These are phyloP conservation scores for Sporothrix dimorphospora DNA, from an alignment of 2,329 filamentous ascomycete species.

Conservation along the genomic window DNA sequence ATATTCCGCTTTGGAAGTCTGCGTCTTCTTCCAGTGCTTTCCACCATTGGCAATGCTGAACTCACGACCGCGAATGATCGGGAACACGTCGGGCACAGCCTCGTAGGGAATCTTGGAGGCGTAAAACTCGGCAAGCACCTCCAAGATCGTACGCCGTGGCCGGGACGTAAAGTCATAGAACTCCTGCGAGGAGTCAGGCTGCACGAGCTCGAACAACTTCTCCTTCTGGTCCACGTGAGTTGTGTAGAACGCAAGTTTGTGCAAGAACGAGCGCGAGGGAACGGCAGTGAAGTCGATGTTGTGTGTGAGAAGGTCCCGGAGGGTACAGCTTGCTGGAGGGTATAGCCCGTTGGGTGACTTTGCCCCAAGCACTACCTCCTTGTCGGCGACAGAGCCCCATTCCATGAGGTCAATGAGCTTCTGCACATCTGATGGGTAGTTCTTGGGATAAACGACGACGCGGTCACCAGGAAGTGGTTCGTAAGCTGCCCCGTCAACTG, in stretches of 20 bases:
- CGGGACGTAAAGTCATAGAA: constrained; percentile 95
- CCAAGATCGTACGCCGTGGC: constrained; percentile 85
- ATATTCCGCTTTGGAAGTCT: neutral
- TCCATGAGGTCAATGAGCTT: constrained; percentile 75
- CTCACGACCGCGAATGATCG: constrained; percentile 81
- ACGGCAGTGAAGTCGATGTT: constrained; percentile 90
- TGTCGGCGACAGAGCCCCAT: constrained; percentile 76
- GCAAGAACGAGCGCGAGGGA: constrained; percentile 84
- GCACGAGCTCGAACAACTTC: constrained; percentile 80
- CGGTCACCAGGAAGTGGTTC: constrained; percentile 73
- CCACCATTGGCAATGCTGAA: constrained; percentile 88
- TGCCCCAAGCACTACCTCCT: constrained; percentile 58
- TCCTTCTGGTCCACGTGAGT: constrained; percentile 73
- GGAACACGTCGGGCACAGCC: constrained; percentile 73
- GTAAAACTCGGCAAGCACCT: constrained; percentile 88
- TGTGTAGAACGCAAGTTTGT: constrained; percentile 75
- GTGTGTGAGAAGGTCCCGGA: constrained; percentile 76
- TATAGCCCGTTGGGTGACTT: constrained; percentile 31
- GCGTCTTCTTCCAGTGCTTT: constrained; percentile 29
- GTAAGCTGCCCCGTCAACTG: constrained; percentile 34
- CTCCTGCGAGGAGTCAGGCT: constrained; percentile 81
- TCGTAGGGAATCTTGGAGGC: constrained; percentile 79
- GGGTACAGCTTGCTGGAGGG: constrained; percentile 52
- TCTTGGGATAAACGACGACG: constrained; percentile 82
- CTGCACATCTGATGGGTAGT: constrained; percentile 80